These are phyloP conservation scores for Chimonanthus salicifolius DNA, from an alignment of 164 flowering plant genomes.

Conservation along the genomic window DNA sequence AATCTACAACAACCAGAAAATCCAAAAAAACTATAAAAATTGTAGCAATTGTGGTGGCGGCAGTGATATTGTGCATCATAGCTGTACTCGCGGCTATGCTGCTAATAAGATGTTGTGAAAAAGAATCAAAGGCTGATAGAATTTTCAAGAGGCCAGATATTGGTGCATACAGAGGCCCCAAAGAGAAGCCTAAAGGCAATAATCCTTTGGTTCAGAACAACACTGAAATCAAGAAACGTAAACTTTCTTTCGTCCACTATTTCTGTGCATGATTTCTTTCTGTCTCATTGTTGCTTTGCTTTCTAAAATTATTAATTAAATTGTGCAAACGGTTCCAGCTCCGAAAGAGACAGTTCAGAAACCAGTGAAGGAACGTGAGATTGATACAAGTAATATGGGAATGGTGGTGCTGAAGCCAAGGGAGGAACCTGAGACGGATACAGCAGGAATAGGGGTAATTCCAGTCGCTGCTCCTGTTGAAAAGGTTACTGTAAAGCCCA, in stretches of 20 bases:
- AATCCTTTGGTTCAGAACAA: slow-evolving; percentile 16
- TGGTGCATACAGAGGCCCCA: slow-evolving; percentile 16
- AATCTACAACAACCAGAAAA: slow-evolving; percentile 11
- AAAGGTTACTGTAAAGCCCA: slow-evolving; percentile 32
- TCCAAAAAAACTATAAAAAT: slow-evolving; percentile 27
- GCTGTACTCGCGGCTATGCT: slow-evolving; percentile 34
- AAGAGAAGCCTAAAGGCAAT: slow-evolving; percentile 19
- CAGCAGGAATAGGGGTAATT: slow-evolving; percentile 10
- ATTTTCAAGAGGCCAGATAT: slow-evolving; percentile 19
- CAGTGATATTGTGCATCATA: slow-evolving; percentile 19
- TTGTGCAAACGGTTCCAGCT: slow-evolving; percentile 20
- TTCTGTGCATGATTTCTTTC: background rate
- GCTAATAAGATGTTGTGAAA: slow-evolving; percentile 29
- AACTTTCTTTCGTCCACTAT: background rate
- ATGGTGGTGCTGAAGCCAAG: slow-evolving; percentile 11
- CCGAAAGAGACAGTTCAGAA: slow-evolving; percentile 22
- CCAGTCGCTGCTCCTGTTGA: slow-evolving; percentile 26
- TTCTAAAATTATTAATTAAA: background rate
- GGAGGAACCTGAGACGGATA: slow-evolving; percentile 21
- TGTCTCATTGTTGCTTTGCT: background rate
- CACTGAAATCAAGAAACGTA: slow-evolving; percentile 34
- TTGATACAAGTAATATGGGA: slow-evolving; percentile 13
- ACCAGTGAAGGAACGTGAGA: slow-evolving; percentile 22
- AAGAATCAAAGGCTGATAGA: slow-evolving; percentile 17
- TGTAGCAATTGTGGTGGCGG: slow-evolving; percentile 35